These are phyloP conservation scores for Fusarium scirpi DNA, from an alignment of 2,329 filamentous ascomycete genomes.

Conservation along the genomic window DNA sequence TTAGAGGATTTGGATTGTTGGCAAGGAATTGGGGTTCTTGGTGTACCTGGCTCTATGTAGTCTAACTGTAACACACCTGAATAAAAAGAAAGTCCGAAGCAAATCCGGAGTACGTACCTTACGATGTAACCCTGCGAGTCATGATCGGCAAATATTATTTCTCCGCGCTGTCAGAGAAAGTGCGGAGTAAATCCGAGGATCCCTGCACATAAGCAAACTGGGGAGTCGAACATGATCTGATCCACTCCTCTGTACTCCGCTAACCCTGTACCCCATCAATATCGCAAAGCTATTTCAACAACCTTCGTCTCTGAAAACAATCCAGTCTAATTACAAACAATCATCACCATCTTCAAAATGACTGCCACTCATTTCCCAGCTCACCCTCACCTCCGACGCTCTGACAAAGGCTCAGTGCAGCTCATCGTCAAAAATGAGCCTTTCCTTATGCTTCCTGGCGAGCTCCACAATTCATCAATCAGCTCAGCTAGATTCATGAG, in stretches of 20 bases:
- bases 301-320: background rate
- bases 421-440: constrained; percentile 55
- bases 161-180: background rate
- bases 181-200: constrained; percentile 34
- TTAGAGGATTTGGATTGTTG: constrained; percentile 51
- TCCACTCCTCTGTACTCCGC: background rate
- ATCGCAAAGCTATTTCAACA: constrained; percentile 25
- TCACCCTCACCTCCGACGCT: constrained; percentile 36
- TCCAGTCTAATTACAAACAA: background rate
- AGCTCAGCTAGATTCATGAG: constrained; percentile 52
- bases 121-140: background rate
- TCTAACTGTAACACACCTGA: background rate
- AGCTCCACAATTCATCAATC: constrained; percentile 55
- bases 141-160: background rate
- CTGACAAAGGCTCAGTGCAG: constrained; percentile 48
- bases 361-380: constrained; percentile 18
- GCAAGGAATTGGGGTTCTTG: constrained; percentile 41
- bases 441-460: constrained; percentile 52
- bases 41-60: background rate
- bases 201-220: background rate
- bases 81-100: background rate
- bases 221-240: background rate
- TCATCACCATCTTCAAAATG: constrained; percentile 7
- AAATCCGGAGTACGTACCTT: background rate
- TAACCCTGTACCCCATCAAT: background rate